Base-by-base conservation (phyloP, 2,329 filamentous ascomycete genomes). In the Fusarium nelsonii region DNA sequence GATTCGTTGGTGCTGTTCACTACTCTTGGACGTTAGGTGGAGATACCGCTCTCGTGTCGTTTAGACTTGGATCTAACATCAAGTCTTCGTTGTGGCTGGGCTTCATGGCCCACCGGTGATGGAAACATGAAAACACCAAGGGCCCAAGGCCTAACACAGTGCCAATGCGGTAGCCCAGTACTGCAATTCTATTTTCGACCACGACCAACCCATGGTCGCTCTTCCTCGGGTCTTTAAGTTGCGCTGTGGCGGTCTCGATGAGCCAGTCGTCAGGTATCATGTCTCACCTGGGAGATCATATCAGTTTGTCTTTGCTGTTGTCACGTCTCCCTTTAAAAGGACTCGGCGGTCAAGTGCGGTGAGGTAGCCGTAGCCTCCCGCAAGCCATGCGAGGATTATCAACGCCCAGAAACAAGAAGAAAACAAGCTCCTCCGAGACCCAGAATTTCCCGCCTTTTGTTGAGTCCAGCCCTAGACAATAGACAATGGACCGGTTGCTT, bases 191-290 rank as follows among this genome's bases (percentile, higher is more conserved):
- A 40, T 51, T 40, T 40, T 18, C 18, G 34, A 40, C 34, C 48
- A 40, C 20, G 48, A 28, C 67, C 60, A 63, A 64, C 54, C 51
- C 50, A 46, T 68, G 54, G 56, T 58, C 71, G 69, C 62, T 61
- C 67, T 58, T 52, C 55, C 63, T 70, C 54, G 61, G 61, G 71
- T 70, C 62, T 65, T 59, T 58, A 51, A 64, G 58, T 56, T 73
- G 66, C 64, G 65, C 58, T 74, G 72, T 73, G 72, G 70, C 72
- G 66, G 72, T 73, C 69, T 74, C 64, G 63, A 70, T 58, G 63
- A 64, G 56, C 70, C 66, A 74, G 60, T 72, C 58, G 72, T 54
- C 36, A 64, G 62, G 67, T 67, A 55, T 69, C 67, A 65, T 74
- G 72, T 74, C 72, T 74, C 70, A 74, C 64, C 44, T 54, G 50